Percentiles rank a stretch among this genome's conserved stretches.
phyloP scores from a whole-genome alignment of 768 basidiomycete genomes.

The Chlorophyllum brunneum region DNA sequence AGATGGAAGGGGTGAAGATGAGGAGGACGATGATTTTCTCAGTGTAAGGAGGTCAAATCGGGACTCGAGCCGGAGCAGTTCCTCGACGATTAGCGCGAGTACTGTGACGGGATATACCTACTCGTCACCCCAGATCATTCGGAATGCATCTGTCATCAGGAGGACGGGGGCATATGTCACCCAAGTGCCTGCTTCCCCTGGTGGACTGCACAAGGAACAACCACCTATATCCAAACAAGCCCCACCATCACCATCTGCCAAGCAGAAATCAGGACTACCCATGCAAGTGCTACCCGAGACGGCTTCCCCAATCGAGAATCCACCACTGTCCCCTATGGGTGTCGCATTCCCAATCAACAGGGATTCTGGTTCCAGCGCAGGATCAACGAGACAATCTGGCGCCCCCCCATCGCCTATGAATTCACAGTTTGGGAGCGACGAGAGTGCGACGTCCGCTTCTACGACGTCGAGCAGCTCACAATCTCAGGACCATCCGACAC shows the following conservation, averaged over 20 bases:
- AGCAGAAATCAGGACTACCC: neutral
- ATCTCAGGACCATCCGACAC: constrained; percentile 38
- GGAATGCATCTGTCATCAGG: constrained; percentile 44
- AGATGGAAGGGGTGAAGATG: constrained; percentile 1
- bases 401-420: constrained; percentile 45
- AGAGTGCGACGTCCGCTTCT: constrained; percentile 36
- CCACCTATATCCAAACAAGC: constrained; percentile 8
- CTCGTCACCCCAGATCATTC: constrained; percentile 35
- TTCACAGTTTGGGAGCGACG: constrained; percentile 44
- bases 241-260: constrained; percentile 4
- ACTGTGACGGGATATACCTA: constrained; percentile 40
- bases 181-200: constrained; percentile 15
- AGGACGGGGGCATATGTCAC: constrained; percentile 49
- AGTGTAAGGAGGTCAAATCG: constrained; percentile 25
- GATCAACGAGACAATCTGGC: constrained; percentile 12
- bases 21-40: constrained; percentile 15
- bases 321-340: constrained; percentile 9
- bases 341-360: neutral
- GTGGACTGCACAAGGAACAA: constrained; percentile 11
- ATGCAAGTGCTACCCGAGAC: neutral
- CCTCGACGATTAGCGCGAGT: constrained; percentile 33
- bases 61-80: constrained; percentile 44
- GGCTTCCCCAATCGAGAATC: neutral
- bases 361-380: neutral
- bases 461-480: constrained; percentile 36